phyloP scores from a whole-genome alignment of 1,284 basidiomycete species.

The Rhodotorula sp. region DNA sequence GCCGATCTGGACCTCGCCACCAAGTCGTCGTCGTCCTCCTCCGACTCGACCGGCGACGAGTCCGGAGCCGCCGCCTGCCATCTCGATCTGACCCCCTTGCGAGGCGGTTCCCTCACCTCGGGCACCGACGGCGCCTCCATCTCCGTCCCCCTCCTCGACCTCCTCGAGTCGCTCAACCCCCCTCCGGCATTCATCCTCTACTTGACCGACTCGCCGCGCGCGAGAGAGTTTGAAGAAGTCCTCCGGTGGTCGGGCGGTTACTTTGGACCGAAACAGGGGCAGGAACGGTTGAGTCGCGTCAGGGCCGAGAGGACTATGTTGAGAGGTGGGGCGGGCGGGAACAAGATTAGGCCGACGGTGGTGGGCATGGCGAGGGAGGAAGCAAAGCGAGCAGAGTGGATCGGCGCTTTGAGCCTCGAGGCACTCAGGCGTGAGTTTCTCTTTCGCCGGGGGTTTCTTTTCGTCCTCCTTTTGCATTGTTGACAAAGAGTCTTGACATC shows the following conservation, averaged over 20 bases:
- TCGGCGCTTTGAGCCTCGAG: slow-evolving; percentile 39
- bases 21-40: not conserved
- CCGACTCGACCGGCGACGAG: not conserved
- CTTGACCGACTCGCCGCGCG: slow-evolving; percentile 25
- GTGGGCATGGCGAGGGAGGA: slow-evolving; percentile 34
- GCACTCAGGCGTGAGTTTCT: slow-evolving; percentile 39
- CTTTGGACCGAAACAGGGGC: slow-evolving; percentile 28
- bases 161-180: slow-evolving; percentile 21
- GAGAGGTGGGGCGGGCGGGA: not conserved
- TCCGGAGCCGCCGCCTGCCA: slow-evolving; percentile 18
- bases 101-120: not conserved
- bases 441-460: too few species aligned
- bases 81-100: slow-evolving; percentile 27
- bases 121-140: slow-evolving; percentile 11
- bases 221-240: slow-evolving; percentile 35
- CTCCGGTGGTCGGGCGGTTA: slow-evolving; percentile 26
- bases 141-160: slow-evolving; percentile 28
- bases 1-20: slow-evolving; percentile 18
- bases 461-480: too few species aligned
- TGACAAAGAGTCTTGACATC: too few species aligned
- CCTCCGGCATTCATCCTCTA: slow-evolving; percentile 29
- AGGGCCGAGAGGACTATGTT: slow-evolving; percentile 23
- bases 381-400: slow-evolving; percentile 36
- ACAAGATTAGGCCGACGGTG: slow-evolving; percentile 17
- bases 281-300: slow-evolving; percentile 9